phyloP scores from a whole-genome alignment of 2,329 filamentous ascomycete species.

The Monosporascus sp. region DNA sequence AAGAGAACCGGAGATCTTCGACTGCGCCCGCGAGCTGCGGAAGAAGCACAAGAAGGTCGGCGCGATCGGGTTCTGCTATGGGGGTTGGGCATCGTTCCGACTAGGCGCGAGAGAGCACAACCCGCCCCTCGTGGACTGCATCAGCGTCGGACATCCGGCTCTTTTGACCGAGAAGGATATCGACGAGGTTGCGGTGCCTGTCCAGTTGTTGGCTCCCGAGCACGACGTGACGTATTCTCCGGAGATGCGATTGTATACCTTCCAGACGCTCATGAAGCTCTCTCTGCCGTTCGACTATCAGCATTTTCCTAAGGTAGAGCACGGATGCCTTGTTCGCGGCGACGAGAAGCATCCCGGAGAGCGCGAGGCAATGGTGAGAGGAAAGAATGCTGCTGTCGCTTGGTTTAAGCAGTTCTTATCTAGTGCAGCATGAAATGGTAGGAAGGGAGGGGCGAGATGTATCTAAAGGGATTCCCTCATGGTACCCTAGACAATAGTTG shows the following conservation, averaged over 20 bases:
- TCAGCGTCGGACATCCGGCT: conserved; percentile 37
- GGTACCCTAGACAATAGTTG: background rate
- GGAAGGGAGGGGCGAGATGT: background rate
- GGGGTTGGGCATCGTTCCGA: conserved; percentile 40
- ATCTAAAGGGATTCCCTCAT: no score
- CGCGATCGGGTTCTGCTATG: conserved; percentile 41
- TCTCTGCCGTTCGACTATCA: conserved; percentile 43
- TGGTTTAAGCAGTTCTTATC: conserved; percentile 35
- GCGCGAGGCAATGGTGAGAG: conserved; percentile 39
- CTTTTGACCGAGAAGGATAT: conserved; percentile 37
- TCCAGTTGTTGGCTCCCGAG: conserved; percentile 37
- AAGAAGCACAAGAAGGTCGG: conserved; percentile 31
- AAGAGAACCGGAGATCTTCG: conserved; percentile 33
- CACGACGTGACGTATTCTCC: conserved; percentile 35
- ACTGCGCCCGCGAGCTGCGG: conserved; percentile 27
- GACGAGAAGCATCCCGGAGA: conserved; percentile 33
- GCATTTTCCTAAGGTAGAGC: conserved; percentile 44
- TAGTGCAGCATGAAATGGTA: background rate
- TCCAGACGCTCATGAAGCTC: conserved; percentile 31
- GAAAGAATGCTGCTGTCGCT: conserved; percentile 39
- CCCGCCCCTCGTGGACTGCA: conserved; percentile 36
- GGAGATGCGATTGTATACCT: conserved; percentile 41
- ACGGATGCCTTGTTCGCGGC: conserved; percentile 40
- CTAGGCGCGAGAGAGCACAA: conserved; percentile 28
- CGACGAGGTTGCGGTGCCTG: conserved; percentile 36